phyloP scores from a whole-genome alignment of 768 basidiomycete species.

The Lepiota subincarnata region DNA sequence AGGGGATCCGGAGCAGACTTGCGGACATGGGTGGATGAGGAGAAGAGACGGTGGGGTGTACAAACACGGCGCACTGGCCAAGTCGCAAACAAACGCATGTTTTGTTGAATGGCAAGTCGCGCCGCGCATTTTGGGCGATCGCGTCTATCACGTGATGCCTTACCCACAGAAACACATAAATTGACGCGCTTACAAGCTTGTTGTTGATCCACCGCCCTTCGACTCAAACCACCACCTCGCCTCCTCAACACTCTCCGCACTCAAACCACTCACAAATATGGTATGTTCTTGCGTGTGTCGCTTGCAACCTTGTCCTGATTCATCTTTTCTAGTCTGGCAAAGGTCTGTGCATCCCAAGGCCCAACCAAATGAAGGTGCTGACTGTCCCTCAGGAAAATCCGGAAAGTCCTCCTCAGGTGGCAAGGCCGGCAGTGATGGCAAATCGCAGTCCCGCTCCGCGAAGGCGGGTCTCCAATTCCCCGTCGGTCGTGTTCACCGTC shows the following conservation, averaged over 20 bases:
- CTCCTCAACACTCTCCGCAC: not conserved
- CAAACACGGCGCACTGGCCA: slow-evolving; percentile 8
- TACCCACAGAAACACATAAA: slow-evolving; percentile 34
- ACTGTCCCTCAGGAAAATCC: slow-evolving; percentile 27
- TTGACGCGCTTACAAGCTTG: slow-evolving; percentile 32
- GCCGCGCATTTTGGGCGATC: slow-evolving; percentile 10
- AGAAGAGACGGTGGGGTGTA: slow-evolving; percentile 4
- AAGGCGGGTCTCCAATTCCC: slow-evolving; percentile 83
- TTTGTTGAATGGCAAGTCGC: slow-evolving; percentile 13
- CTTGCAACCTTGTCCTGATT: not conserved
- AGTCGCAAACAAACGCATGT: slow-evolving; percentile 15
- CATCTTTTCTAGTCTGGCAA: slow-evolving; percentile 11
- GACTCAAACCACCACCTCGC: slow-evolving; percentile 33
- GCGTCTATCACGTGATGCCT: slow-evolving; percentile 26
- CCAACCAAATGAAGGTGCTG: not conserved
- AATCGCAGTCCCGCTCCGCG: slow-evolving; percentile 66
- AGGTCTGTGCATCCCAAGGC: not conserved
- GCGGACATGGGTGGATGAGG: not conserved
- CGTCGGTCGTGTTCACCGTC: slow-evolving; percentile 91
- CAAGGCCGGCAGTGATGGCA: slow-evolving; percentile 51
- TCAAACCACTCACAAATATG: slow-evolving; percentile 12
- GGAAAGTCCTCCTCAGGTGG: slow-evolving; percentile 73
- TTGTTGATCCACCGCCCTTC: slow-evolving; percentile 32
- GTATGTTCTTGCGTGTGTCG: not conserved
- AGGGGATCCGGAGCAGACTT: not conserved